Percentiles rank a stretch among this genome's conserved stretches.
phyloP scores from a whole-genome alignment of 306 rosid genomes.

The Styphnolobium japonicum region DNA sequence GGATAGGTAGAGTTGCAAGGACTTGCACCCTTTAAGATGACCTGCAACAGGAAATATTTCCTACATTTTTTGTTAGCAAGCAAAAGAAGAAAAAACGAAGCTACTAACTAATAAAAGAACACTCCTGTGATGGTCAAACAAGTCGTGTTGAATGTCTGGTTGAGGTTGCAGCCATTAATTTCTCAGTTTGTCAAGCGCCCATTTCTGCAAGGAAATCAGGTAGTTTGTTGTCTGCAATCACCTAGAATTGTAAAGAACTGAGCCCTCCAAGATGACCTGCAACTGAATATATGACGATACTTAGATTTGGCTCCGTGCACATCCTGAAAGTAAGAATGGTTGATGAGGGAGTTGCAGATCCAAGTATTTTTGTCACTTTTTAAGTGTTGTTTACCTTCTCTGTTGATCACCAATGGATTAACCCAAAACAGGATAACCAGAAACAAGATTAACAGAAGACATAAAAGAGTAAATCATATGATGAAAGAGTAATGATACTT shows the following conservation, averaged over 20 bases:
- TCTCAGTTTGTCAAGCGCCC: background rate
- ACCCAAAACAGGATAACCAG: too few species aligned
- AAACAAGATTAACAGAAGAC: too few species aligned
- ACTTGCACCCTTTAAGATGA: background rate
- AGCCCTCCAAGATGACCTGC: too few species aligned
- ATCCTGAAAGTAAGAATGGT: too few species aligned
- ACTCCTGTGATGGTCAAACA: background rate
- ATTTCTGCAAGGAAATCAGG: background rate
- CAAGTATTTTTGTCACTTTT: too few species aligned
- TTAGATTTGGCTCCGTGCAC: too few species aligned
- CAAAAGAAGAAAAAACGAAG: background rate
- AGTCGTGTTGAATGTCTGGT: constrained; percentile 16
- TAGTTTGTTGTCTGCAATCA: background rate
- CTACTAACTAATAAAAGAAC: background rate
- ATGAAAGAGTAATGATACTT: too few species aligned
- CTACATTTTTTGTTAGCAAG: background rate
- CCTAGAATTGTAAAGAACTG: background rate
- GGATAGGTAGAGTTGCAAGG: background rate
- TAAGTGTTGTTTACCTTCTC: too few species aligned
- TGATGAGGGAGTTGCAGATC: too few species aligned
- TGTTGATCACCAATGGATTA: too few species aligned
- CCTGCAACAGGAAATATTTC: background rate
- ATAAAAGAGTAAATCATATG: too few species aligned
- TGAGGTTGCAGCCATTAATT: background rate
- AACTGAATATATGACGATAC: too few species aligned